These are phyloP conservation scores for Torulaspora maleeae DNA, from an alignment of 805 yeast species.

Conservation along the genomic window DNA sequence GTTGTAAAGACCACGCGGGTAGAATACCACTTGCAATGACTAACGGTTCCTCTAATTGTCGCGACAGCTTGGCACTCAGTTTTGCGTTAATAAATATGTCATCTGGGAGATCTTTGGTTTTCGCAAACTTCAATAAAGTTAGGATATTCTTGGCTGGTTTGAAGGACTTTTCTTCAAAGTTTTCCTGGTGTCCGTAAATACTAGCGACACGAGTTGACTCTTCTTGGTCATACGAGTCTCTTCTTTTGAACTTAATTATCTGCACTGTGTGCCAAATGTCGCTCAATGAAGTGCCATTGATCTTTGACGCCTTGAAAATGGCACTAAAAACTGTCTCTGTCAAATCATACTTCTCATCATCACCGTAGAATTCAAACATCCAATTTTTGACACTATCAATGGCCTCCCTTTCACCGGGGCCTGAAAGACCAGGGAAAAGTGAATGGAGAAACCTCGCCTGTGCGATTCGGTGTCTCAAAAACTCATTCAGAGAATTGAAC, in stretches of 20 bases:
- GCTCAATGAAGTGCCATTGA: slow-evolving; percentile 39
- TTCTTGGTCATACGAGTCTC: slow-evolving; percentile 20
- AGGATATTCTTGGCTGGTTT: slow-evolving; percentile 37
- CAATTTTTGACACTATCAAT: slow-evolving; percentile 24
- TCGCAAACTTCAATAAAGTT: slow-evolving; percentile 45
- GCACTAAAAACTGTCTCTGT: slow-evolving; percentile 78
- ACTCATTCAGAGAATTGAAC: slow-evolving; percentile 42
- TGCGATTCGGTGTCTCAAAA: slow-evolving; percentile 39
- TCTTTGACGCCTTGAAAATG: slow-evolving; percentile 46
- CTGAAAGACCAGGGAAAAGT: slow-evolving; percentile 17
- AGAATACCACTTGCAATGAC: slow-evolving; percentile 80
- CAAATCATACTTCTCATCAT: slow-evolving; percentile 54
- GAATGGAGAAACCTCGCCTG: slow-evolving; percentile 27
- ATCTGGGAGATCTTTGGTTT: slow-evolving; percentile 36
- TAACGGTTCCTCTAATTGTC: slow-evolving; percentile 86
- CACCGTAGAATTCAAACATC: slow-evolving; percentile 52
- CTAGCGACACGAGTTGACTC: slow-evolving; percentile 13
- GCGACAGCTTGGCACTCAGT: slow-evolving; percentile 74
- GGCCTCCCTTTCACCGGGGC: slow-evolving; percentile 8
- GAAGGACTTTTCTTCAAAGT: slow-evolving; percentile 4
- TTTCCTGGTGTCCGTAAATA: slow-evolving; percentile 8
- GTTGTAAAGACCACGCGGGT: slow-evolving; percentile 76
- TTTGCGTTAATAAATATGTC: slow-evolving; percentile 68
- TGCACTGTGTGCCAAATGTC: slow-evolving; percentile 58
- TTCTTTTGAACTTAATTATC: slow-evolving; percentile 45